phyloP scores from a whole-genome alignment of 805 yeast species.

The Metschnikowia anglica region DNA sequence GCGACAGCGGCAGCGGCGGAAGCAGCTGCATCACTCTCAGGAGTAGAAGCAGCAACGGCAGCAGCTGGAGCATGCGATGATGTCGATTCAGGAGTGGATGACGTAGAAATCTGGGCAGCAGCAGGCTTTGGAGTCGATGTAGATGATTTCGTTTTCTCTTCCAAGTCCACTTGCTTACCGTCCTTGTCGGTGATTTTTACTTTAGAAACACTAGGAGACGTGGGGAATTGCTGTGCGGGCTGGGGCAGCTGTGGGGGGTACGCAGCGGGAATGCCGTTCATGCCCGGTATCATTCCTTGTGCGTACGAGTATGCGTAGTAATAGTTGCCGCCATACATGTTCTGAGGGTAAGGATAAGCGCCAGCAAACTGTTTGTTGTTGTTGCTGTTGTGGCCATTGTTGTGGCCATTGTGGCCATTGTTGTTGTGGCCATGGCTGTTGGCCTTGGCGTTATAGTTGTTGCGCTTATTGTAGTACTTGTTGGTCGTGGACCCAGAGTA shows the following conservation, averaged over 20 bases:
- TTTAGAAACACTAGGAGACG: constrained; percentile 23
- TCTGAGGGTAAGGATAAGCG: constrained; percentile 15
- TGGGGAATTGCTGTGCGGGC: constrained; percentile 15
- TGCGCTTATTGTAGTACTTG: constrained; percentile 22
- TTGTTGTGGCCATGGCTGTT: constrained; percentile 1
- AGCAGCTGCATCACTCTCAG: constrained; percentile 11
- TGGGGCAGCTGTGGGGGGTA: constrained; percentile 22
- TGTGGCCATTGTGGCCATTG: constrained; percentile 11
- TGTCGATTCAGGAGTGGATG: constrained; percentile 8
- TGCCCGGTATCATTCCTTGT: constrained; percentile 19
- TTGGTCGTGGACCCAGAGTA: constrained; percentile 4
- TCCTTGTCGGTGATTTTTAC: constrained; percentile 43
- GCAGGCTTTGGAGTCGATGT: constrained; percentile 34
- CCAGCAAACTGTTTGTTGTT: constrained; percentile 21
- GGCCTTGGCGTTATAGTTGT: constrained; percentile 18
- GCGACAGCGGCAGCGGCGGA: constrained; percentile 20
- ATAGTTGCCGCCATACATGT: constrained; percentile 17
- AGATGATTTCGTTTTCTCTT: constrained; percentile 37
- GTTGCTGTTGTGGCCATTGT: constrained; percentile 4
- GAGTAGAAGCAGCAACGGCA: constrained; percentile 12
- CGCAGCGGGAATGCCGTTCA: constrained; percentile 18
- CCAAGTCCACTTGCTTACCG: constrained; percentile 43
- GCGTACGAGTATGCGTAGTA: constrained; percentile 15
- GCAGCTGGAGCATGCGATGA: constrained; percentile 17
- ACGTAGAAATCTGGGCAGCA: constrained; percentile 24